phyloP scores from a whole-genome alignment of 352 stramenopile species.

The Globisporangium solare region DNA sequence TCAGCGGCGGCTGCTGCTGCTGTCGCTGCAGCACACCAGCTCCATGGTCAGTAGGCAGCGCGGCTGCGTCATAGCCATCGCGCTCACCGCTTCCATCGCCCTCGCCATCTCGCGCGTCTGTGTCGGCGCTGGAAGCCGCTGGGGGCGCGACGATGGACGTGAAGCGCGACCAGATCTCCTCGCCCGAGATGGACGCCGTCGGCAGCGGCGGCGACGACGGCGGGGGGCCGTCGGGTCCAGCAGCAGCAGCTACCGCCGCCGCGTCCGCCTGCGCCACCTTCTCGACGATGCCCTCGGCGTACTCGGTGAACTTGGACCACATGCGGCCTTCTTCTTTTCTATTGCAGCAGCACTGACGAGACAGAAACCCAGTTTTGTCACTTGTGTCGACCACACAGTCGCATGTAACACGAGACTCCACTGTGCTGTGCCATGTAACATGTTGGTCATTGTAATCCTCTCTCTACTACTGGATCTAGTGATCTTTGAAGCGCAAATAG shows the following conservation, averaged over 20 bases:
- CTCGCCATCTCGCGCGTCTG: background rate
- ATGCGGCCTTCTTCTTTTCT: slow-evolving; percentile 18
- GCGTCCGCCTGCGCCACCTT: slow-evolving; percentile 60
- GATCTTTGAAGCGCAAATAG: too few species aligned
- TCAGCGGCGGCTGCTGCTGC: slow-evolving; percentile 1
- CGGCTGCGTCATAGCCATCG: too few species aligned
- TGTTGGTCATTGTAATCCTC: too few species aligned
- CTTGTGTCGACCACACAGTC: too few species aligned
- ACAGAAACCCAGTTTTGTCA: too few species aligned
- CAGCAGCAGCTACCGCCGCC: slow-evolving; percentile 1
- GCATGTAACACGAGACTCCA: too few species aligned
- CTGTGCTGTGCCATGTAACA: too few species aligned
- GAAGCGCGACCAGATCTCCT: slow-evolving; percentile 39
- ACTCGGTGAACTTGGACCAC: slow-evolving; percentile 66
- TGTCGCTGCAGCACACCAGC: background rate
- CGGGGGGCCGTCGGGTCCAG: background rate
- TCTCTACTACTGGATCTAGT: too few species aligned
- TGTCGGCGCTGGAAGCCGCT: slow-evolving; percentile 11
- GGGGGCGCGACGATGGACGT: slow-evolving; percentile 45
- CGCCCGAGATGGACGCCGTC: slow-evolving; percentile 9
- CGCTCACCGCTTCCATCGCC: background rate
- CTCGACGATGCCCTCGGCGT: slow-evolving; percentile 50
- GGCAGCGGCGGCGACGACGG: slow-evolving; percentile 16
- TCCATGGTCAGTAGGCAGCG: too few species aligned
- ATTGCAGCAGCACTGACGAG: too few species aligned